Base-by-base conservation (phyloP, 495 filamentous ascomycete genomes). In the Pyrenula massariospora region DNA sequence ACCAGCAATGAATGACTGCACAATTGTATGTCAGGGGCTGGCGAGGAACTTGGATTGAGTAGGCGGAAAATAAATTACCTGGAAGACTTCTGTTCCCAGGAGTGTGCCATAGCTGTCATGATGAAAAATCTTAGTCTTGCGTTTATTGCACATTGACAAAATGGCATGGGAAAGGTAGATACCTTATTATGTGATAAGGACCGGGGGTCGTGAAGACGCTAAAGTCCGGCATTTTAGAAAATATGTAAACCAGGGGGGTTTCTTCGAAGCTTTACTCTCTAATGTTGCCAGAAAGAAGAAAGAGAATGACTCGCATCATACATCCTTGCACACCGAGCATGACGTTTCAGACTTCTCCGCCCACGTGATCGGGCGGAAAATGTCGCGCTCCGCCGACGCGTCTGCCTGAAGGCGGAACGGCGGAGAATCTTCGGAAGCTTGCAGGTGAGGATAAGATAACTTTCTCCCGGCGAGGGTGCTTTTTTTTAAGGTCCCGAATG, bases 151-250 rank as follows among this genome's bases (percentile, higher is more conserved):
- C n/a, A n/a, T n/a, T n/a, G n/a, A n/a, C n/a, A n/a, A n/a, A n/a
- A n/a, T n/a, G 19, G 24, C 1, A 10, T 31, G 25, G 2, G 2
- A 52, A 15, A 36, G 21, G 31, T 48, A 60, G 72, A 54, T 72
- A 91, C 87, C 84, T 83, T 49, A 91, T 66, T 60, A 93, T 75
- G 67, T 93, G 89, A 68, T 87, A 93, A 0, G 87, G 84, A 36
- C 79, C 85, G 24, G 81, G 82, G 50, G 83, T 80, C 54, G 76
- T 68, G 56, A 86, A 62, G 19, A 74, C 61, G 8, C 68, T 66
- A 12, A 72, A 58, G 36, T 68, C 70, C 31, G 76, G 63, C 77
- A 81, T 81, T 50, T 52, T 68, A 20, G 50, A 5, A 15, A n/a
- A n/a, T n/a, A n/a, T n/a, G n/a, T n/a, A n/a, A n/a, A n/a, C n/a